Base-by-base conservation (phyloP, 129 eudicot species). In the Pittosporum tobira region DNA sequence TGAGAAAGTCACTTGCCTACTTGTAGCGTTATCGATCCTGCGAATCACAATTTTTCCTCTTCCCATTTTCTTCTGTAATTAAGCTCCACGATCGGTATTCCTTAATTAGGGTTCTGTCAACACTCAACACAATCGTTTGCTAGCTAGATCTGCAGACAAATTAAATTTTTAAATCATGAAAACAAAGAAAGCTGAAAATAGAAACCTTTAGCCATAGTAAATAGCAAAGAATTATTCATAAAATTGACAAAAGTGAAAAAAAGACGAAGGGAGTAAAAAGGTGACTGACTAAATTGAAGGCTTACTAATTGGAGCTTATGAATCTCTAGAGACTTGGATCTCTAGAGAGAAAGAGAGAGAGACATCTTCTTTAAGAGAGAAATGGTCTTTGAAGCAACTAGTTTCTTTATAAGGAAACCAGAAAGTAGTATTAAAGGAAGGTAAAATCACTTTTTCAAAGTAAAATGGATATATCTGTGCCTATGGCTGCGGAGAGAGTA, bases 1-100 rank as follows among this genome's bases (percentile, higher is more conserved):
- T 12, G 61, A 64, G 60, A 64, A 64, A 51, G 70, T 65, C 25
- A 65, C 62, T 65, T 65, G 70, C 70, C 62, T 38, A 27, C 62
- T 65, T 15, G 62, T 65, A 4, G 38, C 9, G 54, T 65, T 65
- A 38, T 65, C 70, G 70, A 65, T 65, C 45, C 62, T 53, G 15
- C 44, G 53, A 40, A 65, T 65, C 13, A 49, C 15, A 26, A 65
- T 65, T 49, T 65, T 65, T 18, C 70, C 70, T 53, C 70, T 65
- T 37, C 70, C 70, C 70, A 65, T 65, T 27, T n/a, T 16, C 48
- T 53, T 16, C 20, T 27, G 0, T 1, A 19, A 14, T 24, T 13
- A 16, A 16, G 8, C 28, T 29, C n/a, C n/a, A n/a, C n/a, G n/a
- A n/a, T n/a, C n/a, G n/a, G n/a, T n/a, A n/a, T n/a, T n/a, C n/a